These are phyloP conservation scores for Bryoglossum gracile DNA, from an alignment of 495 filamentous ascomycete species.

Conservation along the genomic window DNA sequence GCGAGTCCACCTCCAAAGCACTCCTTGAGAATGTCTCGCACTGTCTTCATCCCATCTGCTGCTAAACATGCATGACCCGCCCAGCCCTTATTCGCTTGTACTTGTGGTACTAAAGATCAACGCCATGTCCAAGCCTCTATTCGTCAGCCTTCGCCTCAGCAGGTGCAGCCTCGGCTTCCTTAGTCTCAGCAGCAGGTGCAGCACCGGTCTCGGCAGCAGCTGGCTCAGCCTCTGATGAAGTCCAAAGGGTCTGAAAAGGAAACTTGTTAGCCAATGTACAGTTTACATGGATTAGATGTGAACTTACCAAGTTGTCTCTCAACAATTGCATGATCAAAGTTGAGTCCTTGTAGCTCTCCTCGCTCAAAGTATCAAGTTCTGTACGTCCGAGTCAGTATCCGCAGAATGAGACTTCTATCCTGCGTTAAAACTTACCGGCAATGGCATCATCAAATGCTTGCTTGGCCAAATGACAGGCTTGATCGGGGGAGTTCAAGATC, in stretches of 20 bases:
- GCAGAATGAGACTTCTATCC: too few relatives aligned
- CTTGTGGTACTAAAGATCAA: conserved; percentile 23
- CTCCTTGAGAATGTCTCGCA: conserved; percentile 15
- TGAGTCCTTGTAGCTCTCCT: conserved; percentile 99
- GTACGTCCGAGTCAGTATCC: too few relatives aligned
- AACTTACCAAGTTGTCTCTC: conserved; percentile 91
- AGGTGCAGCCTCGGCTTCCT: conserved; percentile 27
- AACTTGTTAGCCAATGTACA: conserved; percentile 1
- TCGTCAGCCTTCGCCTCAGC: conserved; percentile 22
- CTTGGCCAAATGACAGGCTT: conserved; percentile 98
- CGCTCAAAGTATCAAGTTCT: conserved; percentile 97
- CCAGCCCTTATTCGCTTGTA: conserved; percentile 17
- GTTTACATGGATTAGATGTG: conserved; percentile 26
- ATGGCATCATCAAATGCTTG: conserved; percentile 99
- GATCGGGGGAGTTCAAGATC: conserved; percentile 97
- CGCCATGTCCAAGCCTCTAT: conserved; percentile 23
- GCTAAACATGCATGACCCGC: conserved; percentile 26
- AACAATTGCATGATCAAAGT: conserved; percentile 99
- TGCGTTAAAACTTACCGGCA: conserved; percentile 74
- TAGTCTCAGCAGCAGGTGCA: conserved; percentile 23
- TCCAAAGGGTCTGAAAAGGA: conserved; percentile 84
- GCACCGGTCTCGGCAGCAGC: conserved; percentile 52
- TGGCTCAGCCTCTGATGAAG: conserved; percentile 93
- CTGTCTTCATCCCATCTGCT: conserved; percentile 18
- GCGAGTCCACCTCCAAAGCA: conserved; percentile 23